Percentiles rank a stretch among this genome's conserved stretches.
phyloP scores from a whole-genome alignment of 73 alveolate species.

The Tetrahymena thermophila region DNA sequence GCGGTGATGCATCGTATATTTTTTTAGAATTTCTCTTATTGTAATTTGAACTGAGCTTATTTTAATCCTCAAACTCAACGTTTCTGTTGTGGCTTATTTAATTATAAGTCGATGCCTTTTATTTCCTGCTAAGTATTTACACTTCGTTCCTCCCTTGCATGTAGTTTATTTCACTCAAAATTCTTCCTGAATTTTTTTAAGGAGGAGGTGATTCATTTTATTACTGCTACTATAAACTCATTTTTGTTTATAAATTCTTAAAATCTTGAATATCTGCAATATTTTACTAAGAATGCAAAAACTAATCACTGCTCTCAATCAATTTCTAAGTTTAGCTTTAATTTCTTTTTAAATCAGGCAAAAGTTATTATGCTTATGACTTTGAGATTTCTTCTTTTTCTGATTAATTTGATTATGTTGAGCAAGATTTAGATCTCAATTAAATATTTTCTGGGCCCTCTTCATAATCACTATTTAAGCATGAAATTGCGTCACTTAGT shows the following conservation, averaged over 20 bases:
- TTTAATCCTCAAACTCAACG: neutral
- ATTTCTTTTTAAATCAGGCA: neutral
- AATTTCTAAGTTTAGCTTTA: neutral
- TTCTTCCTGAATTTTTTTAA: neutral
- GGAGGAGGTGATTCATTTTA: neutral
- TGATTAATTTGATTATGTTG: neutral
- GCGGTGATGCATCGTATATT: neutral
- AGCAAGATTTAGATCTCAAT: neutral
- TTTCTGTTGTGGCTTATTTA: no score
- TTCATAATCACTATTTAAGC: neutral
- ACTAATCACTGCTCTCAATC: neutral
- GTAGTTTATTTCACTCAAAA: neutral
- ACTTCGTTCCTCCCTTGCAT: neutral
- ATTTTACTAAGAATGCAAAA: no score
- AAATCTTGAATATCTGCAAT: neutral
- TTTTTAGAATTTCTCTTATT: neutral
- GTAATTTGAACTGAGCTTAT: no score
- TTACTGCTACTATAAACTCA: neutral
- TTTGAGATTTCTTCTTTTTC: neutral
- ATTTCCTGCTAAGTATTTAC: neutral
- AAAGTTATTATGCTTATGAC: neutral
- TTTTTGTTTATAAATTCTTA: no score
- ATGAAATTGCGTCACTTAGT: neutral
- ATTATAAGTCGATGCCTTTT: neutral
- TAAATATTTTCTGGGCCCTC: neutral